Evolutionary conservation across 2,329 filamentous ascomycete species (phyloP).

Genomic region (Lachnellula arida): DNA sequence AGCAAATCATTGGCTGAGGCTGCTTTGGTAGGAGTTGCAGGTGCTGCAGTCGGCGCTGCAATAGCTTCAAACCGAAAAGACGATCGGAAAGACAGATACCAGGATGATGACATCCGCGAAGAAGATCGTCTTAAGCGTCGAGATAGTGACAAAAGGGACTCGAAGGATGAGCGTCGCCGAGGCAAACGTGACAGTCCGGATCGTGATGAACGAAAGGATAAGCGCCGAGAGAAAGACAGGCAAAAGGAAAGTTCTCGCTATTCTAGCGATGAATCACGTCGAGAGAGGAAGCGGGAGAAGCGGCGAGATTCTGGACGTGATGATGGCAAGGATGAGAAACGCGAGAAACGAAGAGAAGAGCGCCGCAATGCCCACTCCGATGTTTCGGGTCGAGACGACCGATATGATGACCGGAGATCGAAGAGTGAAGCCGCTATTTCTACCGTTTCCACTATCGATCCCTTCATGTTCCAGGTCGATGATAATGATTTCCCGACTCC

Average conservation of each 20-base stretch:
- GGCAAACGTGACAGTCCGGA: constrained; percentile 23
- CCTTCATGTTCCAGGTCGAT: constrained; percentile 54
- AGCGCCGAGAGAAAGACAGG: constrained; percentile 24
- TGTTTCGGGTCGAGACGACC: constrained; percentile 11
- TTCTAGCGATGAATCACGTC: constrained; percentile 15
- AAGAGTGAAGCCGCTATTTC: constrained; percentile 30
- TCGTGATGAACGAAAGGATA: constrained; percentile 22
- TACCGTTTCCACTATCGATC: constrained; percentile 39
- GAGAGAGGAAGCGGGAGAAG: constrained; percentile 26
- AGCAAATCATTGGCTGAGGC: constrained; percentile 39
- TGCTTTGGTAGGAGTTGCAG: constrained; percentile 45
- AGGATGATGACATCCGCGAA: constrained; percentile 17
- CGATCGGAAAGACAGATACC: constrained; percentile 24
- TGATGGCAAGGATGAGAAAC: constrained; percentile 31
- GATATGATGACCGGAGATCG: constrained; percentile 17
- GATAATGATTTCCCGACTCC: constrained; percentile 49
- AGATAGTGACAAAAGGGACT: constrained; percentile 18
- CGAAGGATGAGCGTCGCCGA: constrained; percentile 18
- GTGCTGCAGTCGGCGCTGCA: constrained; percentile 45
- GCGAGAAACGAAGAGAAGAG: constrained; percentile 33
- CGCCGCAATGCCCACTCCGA: constrained; percentile 19
- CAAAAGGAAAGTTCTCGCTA: constrained; percentile 15
- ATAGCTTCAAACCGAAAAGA: constrained; percentile 37
- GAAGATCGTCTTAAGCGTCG: constrained; percentile 17
- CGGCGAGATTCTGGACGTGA: constrained; percentile 27